Base-by-base conservation (phyloP, 2,329 filamentous ascomycete species). In the Pseudocercospora fuligena region DNA sequence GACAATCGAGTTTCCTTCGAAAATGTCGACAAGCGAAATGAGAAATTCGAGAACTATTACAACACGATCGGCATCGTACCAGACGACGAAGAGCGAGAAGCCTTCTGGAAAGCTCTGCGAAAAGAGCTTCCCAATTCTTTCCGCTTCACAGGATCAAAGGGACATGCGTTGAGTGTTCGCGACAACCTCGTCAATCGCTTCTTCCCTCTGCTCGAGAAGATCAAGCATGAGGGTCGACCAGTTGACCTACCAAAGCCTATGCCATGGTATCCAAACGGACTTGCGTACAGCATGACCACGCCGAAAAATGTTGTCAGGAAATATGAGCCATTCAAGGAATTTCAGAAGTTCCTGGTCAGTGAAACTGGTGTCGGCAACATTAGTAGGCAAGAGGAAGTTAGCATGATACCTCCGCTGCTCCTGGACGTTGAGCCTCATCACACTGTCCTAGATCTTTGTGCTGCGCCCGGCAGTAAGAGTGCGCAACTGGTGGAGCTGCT, bases 311-410 rank as follows among this genome's bases (percentile, higher is more conserved):
- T 98, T 71, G 88, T 99, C 69, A 91, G 95, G 74, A 94, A 94
- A 78, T 97, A 97, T 80, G 89, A 92, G 40, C 95, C 95, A 2
- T 99, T 99, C 78, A 90, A 93, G 59, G 91, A 92, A 29, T 98
- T 99, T 82, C 95, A 99, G 80, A 97, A 96, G 79, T 99, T 97
- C 83, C 86, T 99, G 60, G 95, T 99, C 59, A 96, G 94, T 61
- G 95, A 99, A 85, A 97, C 95, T 3, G 93, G 92, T 64, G 93
- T 98, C 23, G 95, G 95, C 75, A 99, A 98, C 79, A 98, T 99
- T 75, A 97, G 92, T 80, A 89, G 95, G 75, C 95, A 99, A 81
- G 95, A 99, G 82, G 91, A 97, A 53, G 95, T 99, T 76, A 97
- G 93, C 83, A 99, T 99, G 95, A 98, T 99, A 69, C 95, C 95